These are phyloP conservation scores for Erysimum cheiri DNA, from an alignment of 441 rosid genomes.

Conservation along the genomic window DNA sequence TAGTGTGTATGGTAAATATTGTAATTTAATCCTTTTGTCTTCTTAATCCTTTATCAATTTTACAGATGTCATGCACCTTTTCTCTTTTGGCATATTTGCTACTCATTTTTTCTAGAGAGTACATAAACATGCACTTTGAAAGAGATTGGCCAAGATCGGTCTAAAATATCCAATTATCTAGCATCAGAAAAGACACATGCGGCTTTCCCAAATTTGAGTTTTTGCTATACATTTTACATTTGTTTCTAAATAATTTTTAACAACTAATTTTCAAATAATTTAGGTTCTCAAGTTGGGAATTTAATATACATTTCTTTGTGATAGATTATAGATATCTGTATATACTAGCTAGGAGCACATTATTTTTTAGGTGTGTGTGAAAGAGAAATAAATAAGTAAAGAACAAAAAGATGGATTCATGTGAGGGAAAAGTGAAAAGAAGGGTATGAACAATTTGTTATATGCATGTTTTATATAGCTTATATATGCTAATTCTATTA, in stretches of 20 bases:
- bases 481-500: neutral
- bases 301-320: neutral
- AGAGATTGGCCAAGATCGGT: neutral
- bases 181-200: neutral
- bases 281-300: conserved; percentile 14
- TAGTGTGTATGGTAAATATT: no score
- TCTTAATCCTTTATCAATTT: no score
- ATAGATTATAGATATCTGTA: neutral
- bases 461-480: neutral
- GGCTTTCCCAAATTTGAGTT: neutral
- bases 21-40: no score
- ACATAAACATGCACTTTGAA: no score
- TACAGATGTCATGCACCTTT: no score
- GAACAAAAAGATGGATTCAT: conserved; percentile 48
- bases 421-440: conserved; percentile 42
- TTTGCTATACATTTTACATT: neutral
- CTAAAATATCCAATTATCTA: neutral
- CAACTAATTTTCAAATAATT: neutral
- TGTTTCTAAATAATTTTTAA: neutral
- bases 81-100: no score
- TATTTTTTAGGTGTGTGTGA: conserved; percentile 16
- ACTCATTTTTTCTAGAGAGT: no score
- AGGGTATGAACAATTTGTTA: conserved; percentile 35
- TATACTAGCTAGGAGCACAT: neutral
- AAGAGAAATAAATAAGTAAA: conserved; percentile 34